A percentile compares a stretch with the other conserved stretches of the same genome.
Conservation (phyloP, 495 filamentous ascomycete species). For the Sphaerosporella brunnea region DNA sequence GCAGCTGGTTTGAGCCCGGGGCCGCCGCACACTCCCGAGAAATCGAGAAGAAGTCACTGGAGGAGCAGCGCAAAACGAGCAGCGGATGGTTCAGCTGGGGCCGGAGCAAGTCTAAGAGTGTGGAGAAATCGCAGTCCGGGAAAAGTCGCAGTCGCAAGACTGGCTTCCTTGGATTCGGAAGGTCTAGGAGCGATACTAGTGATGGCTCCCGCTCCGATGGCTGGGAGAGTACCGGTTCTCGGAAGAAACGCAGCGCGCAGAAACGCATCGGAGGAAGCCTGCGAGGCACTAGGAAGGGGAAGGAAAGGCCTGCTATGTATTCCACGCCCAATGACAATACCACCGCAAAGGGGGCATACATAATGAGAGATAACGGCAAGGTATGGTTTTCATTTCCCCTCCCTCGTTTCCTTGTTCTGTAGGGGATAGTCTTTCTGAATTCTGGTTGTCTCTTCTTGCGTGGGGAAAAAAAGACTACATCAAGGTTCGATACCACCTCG, state of each 20-base stretch:
- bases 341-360: too few relatives aligned
- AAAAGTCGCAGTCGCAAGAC: too few relatives aligned
- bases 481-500: constrained; percentile 16
- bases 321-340: not conserved
- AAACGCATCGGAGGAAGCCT: too few relatives aligned
- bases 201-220: too few relatives aligned
- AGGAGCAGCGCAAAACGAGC: not conserved
- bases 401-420: not conserved
- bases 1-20: constrained; percentile 1
- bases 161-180: too few relatives aligned
- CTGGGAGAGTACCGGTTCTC: too few relatives aligned
- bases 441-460: not conserved
- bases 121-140: too few relatives aligned
- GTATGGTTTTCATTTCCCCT: constrained; percentile 2
- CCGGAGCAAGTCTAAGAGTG: too few relatives aligned
- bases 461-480: constrained; percentile 5
- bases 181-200: too few relatives aligned
- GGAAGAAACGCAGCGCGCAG: too few relatives aligned
- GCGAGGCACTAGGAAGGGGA: not conserved
- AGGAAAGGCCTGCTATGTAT: not conserved
- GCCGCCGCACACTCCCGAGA: not conserved
- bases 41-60: not conserved
- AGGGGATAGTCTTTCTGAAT: constrained; percentile 7
- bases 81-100: too few relatives aligned
- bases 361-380: constrained; percentile 10